Percentiles rank a stretch among this genome's conserved stretches.
These are phyloP conservation scores for Globisporangium sylvaticum DNA, from an alignment of 352 stramenopile genomes.

Conservation along the genomic window DNA sequence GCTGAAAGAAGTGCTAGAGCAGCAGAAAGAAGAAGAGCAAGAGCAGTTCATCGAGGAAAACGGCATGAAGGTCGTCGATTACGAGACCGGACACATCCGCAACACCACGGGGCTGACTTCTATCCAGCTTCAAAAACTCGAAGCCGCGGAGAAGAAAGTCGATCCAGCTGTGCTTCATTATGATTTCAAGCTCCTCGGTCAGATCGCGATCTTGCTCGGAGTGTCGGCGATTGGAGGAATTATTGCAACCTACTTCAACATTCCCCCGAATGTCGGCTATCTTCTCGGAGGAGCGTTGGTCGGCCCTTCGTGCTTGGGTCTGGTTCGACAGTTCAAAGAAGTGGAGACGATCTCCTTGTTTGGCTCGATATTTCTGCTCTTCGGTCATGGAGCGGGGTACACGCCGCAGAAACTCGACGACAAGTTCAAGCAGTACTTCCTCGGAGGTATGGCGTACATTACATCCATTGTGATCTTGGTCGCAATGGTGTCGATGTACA, in stretches of 20 bases:
- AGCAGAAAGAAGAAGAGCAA: slow-evolving; percentile 74
- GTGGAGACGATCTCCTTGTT: slow-evolving; percentile 93
- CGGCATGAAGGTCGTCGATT: slow-evolving; percentile 79
- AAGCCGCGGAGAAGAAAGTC: slow-evolving; percentile 74
- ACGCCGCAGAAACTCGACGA: slow-evolving; percentile 60
- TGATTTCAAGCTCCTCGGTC: slow-evolving; percentile 80
- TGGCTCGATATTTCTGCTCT: slow-evolving; percentile 91
- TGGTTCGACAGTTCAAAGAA: slow-evolving; percentile 88
- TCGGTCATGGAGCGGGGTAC: slow-evolving; percentile 83
- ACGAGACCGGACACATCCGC: slow-evolving; percentile 75
- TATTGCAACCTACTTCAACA: slow-evolving; percentile 81
- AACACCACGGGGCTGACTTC: slow-evolving; percentile 68
- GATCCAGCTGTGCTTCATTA: slow-evolving; percentile 85
- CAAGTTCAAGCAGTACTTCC: slow-evolving; percentile 69
- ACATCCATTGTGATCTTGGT: slow-evolving; percentile 64
- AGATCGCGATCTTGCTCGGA: slow-evolving; percentile 78
- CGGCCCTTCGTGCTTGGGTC: slow-evolving; percentile 81
- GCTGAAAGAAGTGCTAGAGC: slow-evolving; percentile 64
- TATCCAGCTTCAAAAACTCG: slow-evolving; percentile 67
- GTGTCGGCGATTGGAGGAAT: slow-evolving; percentile 88
- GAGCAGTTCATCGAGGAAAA: slow-evolving; percentile 78
- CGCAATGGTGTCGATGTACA: slow-evolving; percentile 60
- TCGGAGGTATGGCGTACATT: slow-evolving; percentile 73
- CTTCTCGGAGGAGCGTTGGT: slow-evolving; percentile 88
- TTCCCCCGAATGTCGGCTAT: slow-evolving; percentile 90